Percentiles rank a stretch among this genome's conserved stretches.
Conservation (phyloP, 176 grass and related monocot species). For the Rhynchospora pubera region DNA sequence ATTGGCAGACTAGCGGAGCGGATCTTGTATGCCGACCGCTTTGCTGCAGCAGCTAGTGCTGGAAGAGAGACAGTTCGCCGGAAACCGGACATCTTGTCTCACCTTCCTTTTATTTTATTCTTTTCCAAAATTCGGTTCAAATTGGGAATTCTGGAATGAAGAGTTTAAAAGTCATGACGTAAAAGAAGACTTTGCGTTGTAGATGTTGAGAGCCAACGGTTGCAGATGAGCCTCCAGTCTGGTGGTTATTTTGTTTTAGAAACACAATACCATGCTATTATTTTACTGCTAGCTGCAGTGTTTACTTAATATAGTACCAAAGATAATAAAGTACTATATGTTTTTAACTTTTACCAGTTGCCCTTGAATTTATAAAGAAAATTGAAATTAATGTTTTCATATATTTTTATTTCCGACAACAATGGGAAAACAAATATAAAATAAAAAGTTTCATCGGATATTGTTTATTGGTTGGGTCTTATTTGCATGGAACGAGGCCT, state of each 20-base stretch:
- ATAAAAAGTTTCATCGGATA: too few species aligned
- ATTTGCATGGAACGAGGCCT: too few species aligned
- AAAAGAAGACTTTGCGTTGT: neutral
- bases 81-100: conserved; percentile 11
- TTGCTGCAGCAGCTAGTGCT: neutral
- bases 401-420: too few species aligned
- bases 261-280: neutral
- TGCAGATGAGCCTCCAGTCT: neutral
- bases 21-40: conserved; percentile 1
- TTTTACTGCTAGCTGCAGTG: neutral
- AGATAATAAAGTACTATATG: neutral
- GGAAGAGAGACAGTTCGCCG: conserved; percentile 19
- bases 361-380: too few species aligned
- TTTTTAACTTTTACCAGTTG: too few species aligned
- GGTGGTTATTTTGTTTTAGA: neutral
- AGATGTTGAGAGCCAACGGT: conserved; percentile 15
- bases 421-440: too few species aligned
- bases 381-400: too few species aligned
- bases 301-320: neutral
- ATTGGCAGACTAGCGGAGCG: conserved; percentile 41
- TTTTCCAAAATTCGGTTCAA: neutral
- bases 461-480: too few species aligned
- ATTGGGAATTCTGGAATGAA: neutral
- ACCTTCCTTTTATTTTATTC: neutral
- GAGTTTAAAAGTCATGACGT: neutral